Evolutionary conservation across 371 early-diverging fungal species (phyloP).

Genomic region (Mycotypha africana): DNA sequence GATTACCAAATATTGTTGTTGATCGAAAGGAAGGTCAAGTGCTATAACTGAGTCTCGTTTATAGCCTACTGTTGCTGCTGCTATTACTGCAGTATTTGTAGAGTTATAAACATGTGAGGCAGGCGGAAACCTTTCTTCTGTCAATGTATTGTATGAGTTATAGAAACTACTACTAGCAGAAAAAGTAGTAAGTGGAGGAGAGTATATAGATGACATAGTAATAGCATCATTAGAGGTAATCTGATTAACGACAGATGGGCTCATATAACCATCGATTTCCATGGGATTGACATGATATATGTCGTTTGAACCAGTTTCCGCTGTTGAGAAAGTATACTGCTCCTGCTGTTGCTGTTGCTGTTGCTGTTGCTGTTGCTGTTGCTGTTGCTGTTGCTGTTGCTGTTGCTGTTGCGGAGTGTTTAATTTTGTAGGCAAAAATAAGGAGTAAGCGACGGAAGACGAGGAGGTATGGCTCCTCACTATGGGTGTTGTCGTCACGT

Average conservation of each 20-base stretch:
- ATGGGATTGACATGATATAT: conserved; percentile 9
- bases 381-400: too few relatives aligned
- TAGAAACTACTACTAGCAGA: conserved; percentile 13
- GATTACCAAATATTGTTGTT: too few relatives aligned
- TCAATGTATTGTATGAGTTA: background rate
- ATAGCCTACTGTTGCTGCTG: too few relatives aligned
- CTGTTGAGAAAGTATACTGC: too few relatives aligned
- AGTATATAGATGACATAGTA: background rate
- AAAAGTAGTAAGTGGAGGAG: conserved; percentile 12
- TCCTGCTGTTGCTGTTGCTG: conserved; percentile 9
- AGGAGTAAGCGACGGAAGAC: background rate
- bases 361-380: conserved; percentile 1
- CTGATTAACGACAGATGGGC: background rate
- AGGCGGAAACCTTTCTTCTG: background rate
- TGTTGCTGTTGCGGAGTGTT: too few relatives aligned
- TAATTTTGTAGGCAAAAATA: too few relatives aligned
- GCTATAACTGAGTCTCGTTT: too few relatives aligned
- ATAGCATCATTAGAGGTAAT: background rate
- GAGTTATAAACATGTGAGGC: background rate
- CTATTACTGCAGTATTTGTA: background rate
- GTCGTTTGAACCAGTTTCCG: conserved; percentile 4
- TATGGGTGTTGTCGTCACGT: conserved; percentile 16
- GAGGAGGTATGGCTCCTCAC: conserved; percentile 17
- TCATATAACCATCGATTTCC: conserved; percentile 20
- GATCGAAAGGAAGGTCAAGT: too few relatives aligned